Base-by-base conservation (phyloP, 164 flowering plant genomes). In the Malania oleifera region DNA sequence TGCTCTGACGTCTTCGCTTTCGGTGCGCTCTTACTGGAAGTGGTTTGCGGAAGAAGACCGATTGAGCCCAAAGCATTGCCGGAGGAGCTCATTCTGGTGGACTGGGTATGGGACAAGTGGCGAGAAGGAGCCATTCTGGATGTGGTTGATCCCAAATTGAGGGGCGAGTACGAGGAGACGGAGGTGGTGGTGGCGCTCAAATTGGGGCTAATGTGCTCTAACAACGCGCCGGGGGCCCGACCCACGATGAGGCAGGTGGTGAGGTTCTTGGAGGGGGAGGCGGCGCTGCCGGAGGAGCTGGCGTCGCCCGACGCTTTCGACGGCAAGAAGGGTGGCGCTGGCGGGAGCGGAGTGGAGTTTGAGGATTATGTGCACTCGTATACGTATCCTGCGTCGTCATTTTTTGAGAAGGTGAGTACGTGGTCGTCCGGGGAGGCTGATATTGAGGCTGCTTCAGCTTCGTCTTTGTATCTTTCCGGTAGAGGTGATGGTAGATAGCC, bases 91-190 rank as follows among this genome's bases (percentile, higher is more conserved):
- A 55, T 84, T 2, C 54, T 84, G 70, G 80, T 80, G 59, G 90
- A 84, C 40, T 80, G 81, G 83, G 86, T 84, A 7, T 80, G 82
- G 83, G 75, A 72, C 7, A 73, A 46, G 62, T 80, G 80, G 86
- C 68, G 26, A 20, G 61, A 22, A 29, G 83, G 83, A 3, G 60
- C 68, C 0, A 54, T 80, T 23, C 67, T 80, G 23, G 81, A 72
- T 1, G 83, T 80, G 8, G 75, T 78, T 37, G 90, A 84, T 41
- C 60, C 65, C 4, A 71, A 72, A 54, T 44, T 84, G 62, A 55
- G 38, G 4, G 78, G 82, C 5, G 65, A 68, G n/a, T 80, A 52
- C 46, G 75, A 75, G 64, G 82, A 77, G 74, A 12, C 44, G 3
- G 81, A 82, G 58, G 80, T 60, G 8, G 48, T 64, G 24, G 9